Conservation (phyloP, 768 basidiomycete species). For the Lentinula detonsa region DNA sequence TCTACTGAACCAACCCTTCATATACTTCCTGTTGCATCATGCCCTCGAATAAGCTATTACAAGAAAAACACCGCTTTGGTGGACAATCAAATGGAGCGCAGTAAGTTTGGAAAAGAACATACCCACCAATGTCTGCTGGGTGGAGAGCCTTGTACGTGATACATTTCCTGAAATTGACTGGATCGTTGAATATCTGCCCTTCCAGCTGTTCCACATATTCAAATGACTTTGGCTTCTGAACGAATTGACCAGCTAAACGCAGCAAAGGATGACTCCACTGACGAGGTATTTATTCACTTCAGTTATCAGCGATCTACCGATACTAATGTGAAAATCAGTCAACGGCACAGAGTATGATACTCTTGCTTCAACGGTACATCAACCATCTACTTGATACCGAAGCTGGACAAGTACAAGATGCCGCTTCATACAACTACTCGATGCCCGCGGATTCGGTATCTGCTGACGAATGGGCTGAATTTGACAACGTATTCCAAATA, state of each 20-base stretch:
- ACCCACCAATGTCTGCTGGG: conserved; percentile 81
- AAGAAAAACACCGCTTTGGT: conserved; percentile 47
- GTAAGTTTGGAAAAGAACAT: conserved; percentile 83
- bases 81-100: conserved; percentile 35
- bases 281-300: neutral
- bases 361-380: conserved; percentile 57
- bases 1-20: conserved; percentile 52
- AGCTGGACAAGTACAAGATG: conserved; percentile 24
- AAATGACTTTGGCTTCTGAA: conserved; percentile 50
- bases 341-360: conserved; percentile 39
- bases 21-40: conserved; percentile 65
- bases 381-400: conserved; percentile 44
- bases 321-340: neutral
- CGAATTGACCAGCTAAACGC: conserved; percentile 46
- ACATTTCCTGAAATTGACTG: too few relatives aligned
- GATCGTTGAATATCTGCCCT: neutral
- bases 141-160: conserved; percentile 55
- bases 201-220: conserved; percentile 57
- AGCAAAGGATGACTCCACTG: neutral
- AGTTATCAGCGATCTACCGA: neutral
- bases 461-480: conserved; percentile 69
- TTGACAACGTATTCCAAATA: conserved; percentile 88
- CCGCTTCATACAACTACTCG: conserved; percentile 44
- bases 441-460: conserved; percentile 66
- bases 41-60: conserved; percentile 81